phyloP scores from a whole-genome alignment of 352 stramenopile genomes.

The Phytopythium oedochilum region DNA sequence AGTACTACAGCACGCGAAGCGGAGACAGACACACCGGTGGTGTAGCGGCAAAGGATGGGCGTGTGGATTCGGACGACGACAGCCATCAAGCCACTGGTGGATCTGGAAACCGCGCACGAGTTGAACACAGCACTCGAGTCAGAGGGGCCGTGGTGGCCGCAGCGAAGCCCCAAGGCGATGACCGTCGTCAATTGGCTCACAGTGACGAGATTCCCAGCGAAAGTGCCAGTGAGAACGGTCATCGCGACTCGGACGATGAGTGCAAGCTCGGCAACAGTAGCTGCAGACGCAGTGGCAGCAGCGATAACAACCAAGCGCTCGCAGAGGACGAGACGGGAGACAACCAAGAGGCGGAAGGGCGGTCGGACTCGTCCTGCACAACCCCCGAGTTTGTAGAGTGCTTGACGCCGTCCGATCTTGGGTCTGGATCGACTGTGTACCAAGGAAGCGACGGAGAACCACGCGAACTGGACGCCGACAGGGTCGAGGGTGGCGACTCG shows the following conservation, averaged over 20 bases:
- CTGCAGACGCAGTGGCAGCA: constrained; percentile 20
- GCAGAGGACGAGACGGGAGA: constrained; percentile 20
- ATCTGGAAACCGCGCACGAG: neutral
- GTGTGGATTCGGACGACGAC: constrained; percentile 23
- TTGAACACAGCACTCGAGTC: neutral
- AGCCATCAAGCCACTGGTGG: constrained; percentile 10
- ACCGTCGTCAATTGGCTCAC: neutral
- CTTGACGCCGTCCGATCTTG: constrained; percentile 4
- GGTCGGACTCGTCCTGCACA: neutral
- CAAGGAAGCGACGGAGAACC: neutral
- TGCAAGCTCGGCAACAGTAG: constrained; percentile 17
- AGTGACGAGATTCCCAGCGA: neutral
- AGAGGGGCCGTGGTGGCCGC: neutral
- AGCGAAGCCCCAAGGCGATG: neutral
- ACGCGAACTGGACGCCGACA: neutral
- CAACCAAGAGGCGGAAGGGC: constrained; percentile 10
- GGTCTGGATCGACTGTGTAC: constrained; percentile 8
- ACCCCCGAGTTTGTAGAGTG: neutral
- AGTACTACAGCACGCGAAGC: neutral
- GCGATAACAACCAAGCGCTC: constrained; percentile 30
- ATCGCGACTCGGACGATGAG: constrained; percentile 5
- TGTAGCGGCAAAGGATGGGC: constrained; percentile 26
- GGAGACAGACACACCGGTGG: neutral
- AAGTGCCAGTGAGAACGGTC: neutral
- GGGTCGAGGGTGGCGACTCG: neutral